Evolutionary conservation across 2,329 filamentous ascomycete genomes (phyloP), one percentile per base, ranked within the genome.

Genomic region (Remersonia thermophila): DNA sequence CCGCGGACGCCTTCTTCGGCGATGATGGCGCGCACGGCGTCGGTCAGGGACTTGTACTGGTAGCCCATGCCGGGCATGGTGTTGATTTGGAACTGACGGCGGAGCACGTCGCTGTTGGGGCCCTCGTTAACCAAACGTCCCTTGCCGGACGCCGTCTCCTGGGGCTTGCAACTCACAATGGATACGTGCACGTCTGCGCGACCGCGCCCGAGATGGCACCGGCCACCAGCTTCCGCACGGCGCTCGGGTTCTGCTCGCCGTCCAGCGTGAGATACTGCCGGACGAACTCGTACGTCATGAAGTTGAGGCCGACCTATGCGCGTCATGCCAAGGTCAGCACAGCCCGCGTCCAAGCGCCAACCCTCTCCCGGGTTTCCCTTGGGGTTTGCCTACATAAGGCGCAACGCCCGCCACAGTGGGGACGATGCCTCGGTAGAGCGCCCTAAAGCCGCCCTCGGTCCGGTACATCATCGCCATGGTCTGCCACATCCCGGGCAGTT

Each of bases 61-160:
- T 95, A 96, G 34, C 91, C 91, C 78, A 98, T 89, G 35, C 91
- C 91, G 32, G 83, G 85, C 91, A 98, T 98, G 36, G 91, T 95
- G 61, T 98, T 98, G 63, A 98, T 91, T 56, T 98, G 91, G 58
- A 98, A 98, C 34, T 91, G 76, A 41, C 91, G 78, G 23, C 91
- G 83, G 37, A 98, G 69, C 2, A 98, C 89, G 55, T 94, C 87
- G 55, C 84, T 91, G 42, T 12, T 7, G n/a, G n/a, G n/a, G n/a
- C n/a, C n/a, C n/a, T n/a, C n/a, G n/a, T n/a, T n/a, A n/a, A n/a
- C n/a, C n/a, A n/a, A n/a, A n/a, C n/a, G n/a, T n/a, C n/a, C n/a
- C n/a, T n/a, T n/a, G n/a, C n/a, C n/a, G n/a, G n/a, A n/a, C n/a
- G n/a, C n/a, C n/a, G n/a, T n/a, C n/a, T n/a, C n/a, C n/a, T n/a